Evolutionary conservation across 2,329 filamentous ascomycete species (phyloP).

Genomic region (Trichoderma sp.): DNA sequence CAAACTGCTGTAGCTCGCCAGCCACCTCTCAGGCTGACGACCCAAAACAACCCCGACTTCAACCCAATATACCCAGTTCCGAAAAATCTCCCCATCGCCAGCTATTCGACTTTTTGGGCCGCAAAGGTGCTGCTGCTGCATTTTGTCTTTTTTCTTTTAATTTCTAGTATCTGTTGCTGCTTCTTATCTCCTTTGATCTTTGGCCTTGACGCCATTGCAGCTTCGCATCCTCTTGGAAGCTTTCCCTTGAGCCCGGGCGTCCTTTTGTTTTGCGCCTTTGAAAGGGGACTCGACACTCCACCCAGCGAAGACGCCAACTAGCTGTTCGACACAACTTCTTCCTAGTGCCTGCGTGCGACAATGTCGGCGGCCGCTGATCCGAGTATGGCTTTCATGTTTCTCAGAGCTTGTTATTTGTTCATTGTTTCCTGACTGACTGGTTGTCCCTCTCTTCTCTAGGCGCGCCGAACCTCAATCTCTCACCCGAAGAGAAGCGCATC

Average conservation of each 20-base stretch:
- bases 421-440: background rate
- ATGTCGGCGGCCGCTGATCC: slow-evolving; percentile 29
- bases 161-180: background rate
- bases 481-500: slow-evolving; percentile 85
- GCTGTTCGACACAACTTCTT: background rate
- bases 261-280: background rate
- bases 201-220: background rate
- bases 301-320: slow-evolving; percentile 6
- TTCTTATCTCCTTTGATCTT: background rate
- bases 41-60: slow-evolving; percentile 15
- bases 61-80: slow-evolving; percentile 19
- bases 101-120: slow-evolving; percentile 11
- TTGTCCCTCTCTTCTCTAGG: slow-evolving; percentile 37
- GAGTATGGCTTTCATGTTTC: slow-evolving; percentile 20
- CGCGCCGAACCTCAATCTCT: slow-evolving; percentile 76
- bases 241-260: background rate
- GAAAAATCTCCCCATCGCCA: slow-evolving; percentile 5
- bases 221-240: background rate
- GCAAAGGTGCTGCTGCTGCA: slow-evolving; percentile 3
- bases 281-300: background rate
- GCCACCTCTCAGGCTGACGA: slow-evolving; percentile 20
- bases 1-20: slow-evolving; percentile 4
- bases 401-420: background rate
- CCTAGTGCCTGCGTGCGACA: slow-evolving; percentile 22
- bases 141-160: background rate